Evolutionary conservation across 2,329 filamentous ascomycete genomes (phyloP), one percentile per base, ranked within the genome.

Genomic region (Cordyceps farinosa): DNA sequence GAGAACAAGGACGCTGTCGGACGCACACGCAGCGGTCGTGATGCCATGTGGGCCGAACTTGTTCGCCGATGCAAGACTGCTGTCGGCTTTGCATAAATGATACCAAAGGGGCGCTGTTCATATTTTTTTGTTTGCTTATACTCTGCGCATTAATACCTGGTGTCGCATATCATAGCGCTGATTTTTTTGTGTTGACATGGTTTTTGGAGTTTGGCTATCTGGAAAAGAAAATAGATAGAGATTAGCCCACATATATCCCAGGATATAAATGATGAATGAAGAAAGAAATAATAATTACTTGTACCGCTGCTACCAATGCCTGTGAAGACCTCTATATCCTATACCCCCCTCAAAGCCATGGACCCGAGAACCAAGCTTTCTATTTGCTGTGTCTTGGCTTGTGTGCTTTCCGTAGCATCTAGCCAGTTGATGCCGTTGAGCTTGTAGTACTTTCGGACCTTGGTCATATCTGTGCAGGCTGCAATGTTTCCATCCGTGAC

Each of bases 391-490:
- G 74, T 77, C 70, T 78, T 81, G 66, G 76, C 70, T 27, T 69
- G 38, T 2, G 40, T 47, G 6, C 54, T 67, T 30, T 82, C 78
- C 9, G 80, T 74, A 22, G 75, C 74, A 51, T 82, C 78, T 2
- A 86, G 70, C 67, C 80, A 82, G 53, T 78, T 76, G n/a, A 85
- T 72, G 8, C 82, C 80, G 66, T 90, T 90, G 36, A 97, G 77
- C 74, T 96, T 96, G 77, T 97, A 97, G 66, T 91, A 87, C 77
- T 96, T 97, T 71, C 85, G 86, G 38, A 97, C 84, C 71, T 87
- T 89, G 29, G 79, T 73, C 69, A 89, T 74, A 72, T 96, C 91
- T 2, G 87, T 84, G 32, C 85, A 77, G 0, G 75, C 70, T 0
- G 76, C 73, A 27, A 96, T 75, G n/a, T 79, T 80, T 5, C 82